These are phyloP conservation scores for Castanea mollissima DNA, from an alignment of 306 rosid genomes.

Conservation along the genomic window DNA sequence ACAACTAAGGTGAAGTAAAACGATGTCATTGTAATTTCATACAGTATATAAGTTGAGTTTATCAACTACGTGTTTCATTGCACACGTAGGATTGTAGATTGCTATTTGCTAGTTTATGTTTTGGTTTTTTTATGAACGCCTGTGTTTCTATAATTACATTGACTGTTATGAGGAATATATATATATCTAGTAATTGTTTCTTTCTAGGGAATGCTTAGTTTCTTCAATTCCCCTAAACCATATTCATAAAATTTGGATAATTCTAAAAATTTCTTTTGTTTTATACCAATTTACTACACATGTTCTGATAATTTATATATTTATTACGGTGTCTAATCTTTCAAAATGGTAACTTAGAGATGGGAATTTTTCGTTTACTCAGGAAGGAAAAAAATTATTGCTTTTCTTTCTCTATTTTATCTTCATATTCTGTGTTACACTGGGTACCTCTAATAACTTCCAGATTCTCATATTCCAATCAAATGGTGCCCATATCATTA, in stretches of 20 bases:
- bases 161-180: background rate
- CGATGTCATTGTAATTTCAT: background rate
- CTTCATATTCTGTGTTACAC: too few relatives aligned
- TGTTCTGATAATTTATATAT: background rate
- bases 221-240: too few relatives aligned
- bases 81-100: background rate
- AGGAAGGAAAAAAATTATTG: too few relatives aligned
- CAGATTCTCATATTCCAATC: too few relatives aligned
- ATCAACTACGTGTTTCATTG: background rate
- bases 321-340: background rate
- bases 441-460: too few relatives aligned
- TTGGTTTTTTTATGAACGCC: background rate
- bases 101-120: background rate
- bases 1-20: background rate
- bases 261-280: background rate
- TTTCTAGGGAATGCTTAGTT: too few relatives aligned
- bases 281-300: background rate
- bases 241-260: background rate
- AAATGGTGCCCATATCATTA: background rate
- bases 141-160: background rate
- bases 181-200: too few relatives aligned
- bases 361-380: too few relatives aligned
- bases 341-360: too few relatives aligned
- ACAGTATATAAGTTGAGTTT: background rate
- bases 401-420: too few relatives aligned